Percentiles rank a stretch among this genome's conserved stretches.
phyloP scores from a whole-genome alignment of 176 grass and related monocot genomes.

The Areca catechu region DNA sequence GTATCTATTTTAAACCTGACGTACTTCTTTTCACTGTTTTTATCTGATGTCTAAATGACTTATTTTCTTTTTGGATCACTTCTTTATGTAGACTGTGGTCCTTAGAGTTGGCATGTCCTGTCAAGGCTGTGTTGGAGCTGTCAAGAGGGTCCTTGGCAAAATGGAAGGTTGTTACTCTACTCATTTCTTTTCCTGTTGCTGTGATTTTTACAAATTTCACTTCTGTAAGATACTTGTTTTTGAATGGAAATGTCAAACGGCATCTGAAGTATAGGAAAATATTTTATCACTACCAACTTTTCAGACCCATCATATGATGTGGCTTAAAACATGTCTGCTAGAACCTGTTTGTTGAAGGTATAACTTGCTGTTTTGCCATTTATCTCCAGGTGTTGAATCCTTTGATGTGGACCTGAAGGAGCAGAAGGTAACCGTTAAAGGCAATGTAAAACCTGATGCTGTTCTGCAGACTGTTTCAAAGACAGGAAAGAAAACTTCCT shows the following conservation, averaged over 20 bases:
- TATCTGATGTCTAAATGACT: too few species aligned
- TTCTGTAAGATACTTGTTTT: too few species aligned
- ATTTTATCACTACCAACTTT: too few species aligned
- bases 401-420: constrained; percentile 71
- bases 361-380: constrained; percentile 4
- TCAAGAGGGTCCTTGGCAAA: constrained; percentile 82
- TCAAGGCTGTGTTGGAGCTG: constrained; percentile 84
- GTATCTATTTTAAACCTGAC: too few species aligned
- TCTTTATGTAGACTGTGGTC: constrained; percentile 53
- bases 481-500: constrained; percentile 74
- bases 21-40: too few species aligned
- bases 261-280: too few species aligned
- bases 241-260: too few species aligned
- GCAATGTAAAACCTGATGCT: constrained; percentile 73
- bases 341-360: not conserved
- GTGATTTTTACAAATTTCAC: too few species aligned
- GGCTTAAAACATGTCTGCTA: too few species aligned
- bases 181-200: too few species aligned
- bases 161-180: constrained; percentile 57
- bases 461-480: constrained; percentile 92
- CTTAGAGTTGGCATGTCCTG: constrained; percentile 94
- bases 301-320: too few species aligned
- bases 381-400: constrained; percentile 63
- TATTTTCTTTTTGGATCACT: not conserved
- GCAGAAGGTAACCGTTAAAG: constrained; percentile 89